Evolutionary conservation across 495 filamentous ascomycete genomes (phyloP).

Genomic region (Hyaloscypha variabilis): DNA sequence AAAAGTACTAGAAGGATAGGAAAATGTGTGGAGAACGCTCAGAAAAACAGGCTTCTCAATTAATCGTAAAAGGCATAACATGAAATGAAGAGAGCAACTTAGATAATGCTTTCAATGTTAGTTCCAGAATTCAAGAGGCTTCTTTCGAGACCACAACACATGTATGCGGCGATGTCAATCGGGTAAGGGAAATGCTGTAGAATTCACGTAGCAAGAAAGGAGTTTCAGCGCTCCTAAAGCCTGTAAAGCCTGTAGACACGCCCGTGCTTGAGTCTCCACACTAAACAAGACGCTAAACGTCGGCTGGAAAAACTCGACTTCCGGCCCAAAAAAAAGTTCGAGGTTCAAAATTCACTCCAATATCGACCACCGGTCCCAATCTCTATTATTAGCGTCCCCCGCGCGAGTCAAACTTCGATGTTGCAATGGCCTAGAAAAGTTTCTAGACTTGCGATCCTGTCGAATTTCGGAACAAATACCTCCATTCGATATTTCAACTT

Average conservation of each 20-base stretch:
- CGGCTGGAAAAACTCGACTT: neutral
- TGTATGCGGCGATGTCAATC: no score
- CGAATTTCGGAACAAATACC: neutral
- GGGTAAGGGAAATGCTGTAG: no score
- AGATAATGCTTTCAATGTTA: no score
- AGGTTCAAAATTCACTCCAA: neutral
- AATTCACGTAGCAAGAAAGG: no score
- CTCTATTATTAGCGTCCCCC: neutral
- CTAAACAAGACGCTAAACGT: neutral
- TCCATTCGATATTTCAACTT: conserved; percentile 10
- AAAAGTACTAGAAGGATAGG: no score
- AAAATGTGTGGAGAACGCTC: no score
- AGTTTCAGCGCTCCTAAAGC: neutral
- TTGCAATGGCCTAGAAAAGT: conserved; percentile 6
- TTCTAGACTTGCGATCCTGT: neutral
- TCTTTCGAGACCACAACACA: no score
- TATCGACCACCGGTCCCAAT: neutral
- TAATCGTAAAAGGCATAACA: no score
- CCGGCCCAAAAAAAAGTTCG: neutral
- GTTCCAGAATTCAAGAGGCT: no score
- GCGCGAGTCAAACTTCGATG: neutral
- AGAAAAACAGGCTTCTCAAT: no score
- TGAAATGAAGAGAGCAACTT: no score
- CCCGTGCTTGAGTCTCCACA: neutral
- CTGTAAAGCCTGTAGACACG: neutral